Conservation (phyloP, 768 basidiomycete species). For the Exidia glandulosa region DNA sequence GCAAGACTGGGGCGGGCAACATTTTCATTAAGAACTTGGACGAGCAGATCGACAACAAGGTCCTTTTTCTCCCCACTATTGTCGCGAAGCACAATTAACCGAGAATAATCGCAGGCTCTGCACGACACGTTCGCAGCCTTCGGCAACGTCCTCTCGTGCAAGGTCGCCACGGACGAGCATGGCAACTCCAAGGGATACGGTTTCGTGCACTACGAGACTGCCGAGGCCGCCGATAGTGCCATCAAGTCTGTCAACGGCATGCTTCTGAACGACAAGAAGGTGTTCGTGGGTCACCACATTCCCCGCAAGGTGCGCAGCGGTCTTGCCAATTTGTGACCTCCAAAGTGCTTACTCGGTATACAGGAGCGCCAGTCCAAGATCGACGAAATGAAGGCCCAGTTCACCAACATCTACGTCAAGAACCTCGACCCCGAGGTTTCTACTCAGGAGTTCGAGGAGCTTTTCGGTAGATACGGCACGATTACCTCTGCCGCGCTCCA, state of each 20-base stretch:
- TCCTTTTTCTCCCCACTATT: constrained; percentile 14
- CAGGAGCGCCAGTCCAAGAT: constrained; percentile 96
- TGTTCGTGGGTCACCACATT: constrained; percentile 95
- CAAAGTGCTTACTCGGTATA: neutral
- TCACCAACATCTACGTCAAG: constrained; percentile 98
- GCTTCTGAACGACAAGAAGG: constrained; percentile 99
- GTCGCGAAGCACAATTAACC: neutral
- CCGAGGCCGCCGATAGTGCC: constrained; percentile 88
- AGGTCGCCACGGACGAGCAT: constrained; percentile 93
- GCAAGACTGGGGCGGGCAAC: constrained; percentile 99
- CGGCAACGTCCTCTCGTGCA: constrained; percentile 97
- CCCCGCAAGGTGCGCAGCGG: constrained; percentile 64
- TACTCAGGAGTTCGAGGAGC: constrained; percentile 73
- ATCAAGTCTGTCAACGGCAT: constrained; percentile 99
- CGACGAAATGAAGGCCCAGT: constrained; percentile 94
- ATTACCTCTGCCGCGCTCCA: constrained; percentile 86
- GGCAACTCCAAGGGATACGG: constrained; percentile 96
- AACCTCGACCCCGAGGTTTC: constrained; percentile 80
- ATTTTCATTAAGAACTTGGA: constrained; percentile 99
- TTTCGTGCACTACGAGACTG: constrained; percentile 98
- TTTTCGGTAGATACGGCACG: constrained; percentile 67
- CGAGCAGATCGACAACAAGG: constrained; percentile 96
- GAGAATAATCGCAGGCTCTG: constrained; percentile 53
- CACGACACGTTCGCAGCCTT: constrained; percentile 99
- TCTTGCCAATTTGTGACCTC: constrained; percentile 9